A percentile compares a stretch with the other conserved stretches of the same genome.
phyloP scores from a whole-genome alignment of 148 eudicot species.

The Oxyria digyna region DNA sequence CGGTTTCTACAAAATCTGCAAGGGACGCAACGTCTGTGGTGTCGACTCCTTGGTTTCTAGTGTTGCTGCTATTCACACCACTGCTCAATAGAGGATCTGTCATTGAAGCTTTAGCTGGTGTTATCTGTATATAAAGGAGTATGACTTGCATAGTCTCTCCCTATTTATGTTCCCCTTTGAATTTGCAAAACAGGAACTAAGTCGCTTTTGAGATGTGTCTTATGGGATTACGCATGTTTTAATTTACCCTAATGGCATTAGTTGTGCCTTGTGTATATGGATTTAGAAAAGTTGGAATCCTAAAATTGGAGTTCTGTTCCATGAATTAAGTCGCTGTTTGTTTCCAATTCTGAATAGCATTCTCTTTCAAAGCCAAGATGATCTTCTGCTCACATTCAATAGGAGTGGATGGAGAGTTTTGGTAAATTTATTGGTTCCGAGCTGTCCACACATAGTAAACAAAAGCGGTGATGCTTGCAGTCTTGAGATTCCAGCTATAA shows the following conservation, averaged over 20 bases:
- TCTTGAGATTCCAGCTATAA: too few species aligned
- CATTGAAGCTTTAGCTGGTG: background rate
- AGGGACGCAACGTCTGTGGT: conserved; percentile 53
- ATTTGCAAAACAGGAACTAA: background rate
- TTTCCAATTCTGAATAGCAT: too few species aligned
- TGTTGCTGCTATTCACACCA: conserved; percentile 29
- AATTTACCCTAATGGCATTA: background rate
- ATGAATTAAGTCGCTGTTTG: too few species aligned
- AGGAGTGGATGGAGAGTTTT: too few species aligned
- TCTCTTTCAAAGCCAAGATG: too few species aligned
- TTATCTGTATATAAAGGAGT: conserved; percentile 15
- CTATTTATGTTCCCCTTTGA: conserved; percentile 1
- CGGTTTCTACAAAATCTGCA: conserved; percentile 64
- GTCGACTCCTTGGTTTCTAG: conserved; percentile 68
- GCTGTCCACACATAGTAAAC: too few species aligned
- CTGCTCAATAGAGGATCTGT: background rate
- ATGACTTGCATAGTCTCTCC: background rate
- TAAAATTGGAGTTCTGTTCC: background rate
- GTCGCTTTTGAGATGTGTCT: conserved; percentile 2
- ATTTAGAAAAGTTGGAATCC: background rate
- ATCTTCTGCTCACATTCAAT: too few species aligned
- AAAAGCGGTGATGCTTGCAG: too few species aligned
- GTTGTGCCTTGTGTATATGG: conserved; percentile 2
- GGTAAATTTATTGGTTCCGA: too few species aligned
- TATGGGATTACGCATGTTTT: background rate